phyloP scores from a whole-genome alignment of 768 basidiomycete genomes.

The Mycena vitilis region DNA sequence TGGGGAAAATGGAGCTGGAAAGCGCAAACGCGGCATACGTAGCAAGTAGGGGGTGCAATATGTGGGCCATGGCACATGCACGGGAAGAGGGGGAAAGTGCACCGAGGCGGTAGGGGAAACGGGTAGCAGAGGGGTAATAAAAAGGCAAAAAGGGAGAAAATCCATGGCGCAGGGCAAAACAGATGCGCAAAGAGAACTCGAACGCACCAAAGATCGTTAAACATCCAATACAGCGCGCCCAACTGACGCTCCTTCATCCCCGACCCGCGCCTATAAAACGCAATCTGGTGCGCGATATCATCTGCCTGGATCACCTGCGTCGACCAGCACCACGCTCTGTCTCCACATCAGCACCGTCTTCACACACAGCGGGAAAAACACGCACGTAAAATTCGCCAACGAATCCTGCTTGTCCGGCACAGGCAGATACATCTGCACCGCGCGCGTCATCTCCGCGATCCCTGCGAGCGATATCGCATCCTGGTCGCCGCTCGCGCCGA shows the following conservation, averaged over 20 bases:
- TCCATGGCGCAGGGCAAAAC: too few relatives aligned
- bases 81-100: too few relatives aligned
- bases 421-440: constrained; percentile 22
- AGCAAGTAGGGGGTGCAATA: too few relatives aligned
- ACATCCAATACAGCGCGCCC: constrained; percentile 31
- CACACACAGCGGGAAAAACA: not conserved
- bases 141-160: too few relatives aligned
- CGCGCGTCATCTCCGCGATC: constrained; percentile 24
- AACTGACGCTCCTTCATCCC: constrained; percentile 24
- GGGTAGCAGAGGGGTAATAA: too few relatives aligned
- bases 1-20: too few relatives aligned
- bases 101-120: too few relatives aligned
- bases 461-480: constrained; percentile 14
- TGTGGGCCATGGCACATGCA: too few relatives aligned
- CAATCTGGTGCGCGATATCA: constrained; percentile 29
- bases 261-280: constrained; percentile 30
- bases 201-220: constrained; percentile 28
- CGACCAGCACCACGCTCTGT: constrained; percentile 30
- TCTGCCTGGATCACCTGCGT: constrained; percentile 30
- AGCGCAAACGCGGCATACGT: too few relatives aligned
- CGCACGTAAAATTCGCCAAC: constrained; percentile 28
- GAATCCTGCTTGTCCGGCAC: constrained; percentile 16
- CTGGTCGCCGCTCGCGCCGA: constrained; percentile 22
- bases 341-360: not conserved
- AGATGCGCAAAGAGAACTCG: too few relatives aligned